Evolutionary conservation across 2,329 filamentous ascomycete species (phyloP).

Genomic region (Pseudomassariella vexata): DNA sequence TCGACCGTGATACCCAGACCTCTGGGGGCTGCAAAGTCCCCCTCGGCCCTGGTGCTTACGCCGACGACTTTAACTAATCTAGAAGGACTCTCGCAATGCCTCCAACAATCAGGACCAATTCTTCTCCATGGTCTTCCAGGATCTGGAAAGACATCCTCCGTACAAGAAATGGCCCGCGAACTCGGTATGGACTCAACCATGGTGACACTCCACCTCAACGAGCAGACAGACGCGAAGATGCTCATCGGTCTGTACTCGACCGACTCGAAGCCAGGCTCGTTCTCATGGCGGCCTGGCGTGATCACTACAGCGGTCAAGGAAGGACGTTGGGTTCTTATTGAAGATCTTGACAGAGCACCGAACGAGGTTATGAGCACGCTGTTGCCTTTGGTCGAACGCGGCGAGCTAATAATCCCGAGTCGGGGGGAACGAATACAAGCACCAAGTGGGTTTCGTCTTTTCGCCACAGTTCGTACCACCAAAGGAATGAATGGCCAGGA

Average conservation of each 20-base stretch:
- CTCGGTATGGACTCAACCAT: constrained; percentile 76
- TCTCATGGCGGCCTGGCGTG: constrained; percentile 87
- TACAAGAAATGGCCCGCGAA: constrained; percentile 74
- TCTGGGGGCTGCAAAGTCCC: constrained; percentile 38
- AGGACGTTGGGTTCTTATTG: constrained; percentile 93
- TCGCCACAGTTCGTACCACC: constrained; percentile 82
- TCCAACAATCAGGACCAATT: constrained; percentile 66
- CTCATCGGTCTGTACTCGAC: constrained; percentile 92
- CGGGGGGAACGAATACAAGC: constrained; percentile 82
- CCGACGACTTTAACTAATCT: constrained; percentile 69
- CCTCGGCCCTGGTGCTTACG: constrained; percentile 60
- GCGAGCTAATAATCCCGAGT: constrained; percentile 85
- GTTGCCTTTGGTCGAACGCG: constrained; percentile 83
- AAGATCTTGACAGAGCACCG: constrained; percentile 91
- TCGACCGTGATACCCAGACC: constrained; percentile 61
- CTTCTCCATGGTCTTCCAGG: constrained; percentile 79
- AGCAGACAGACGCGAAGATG: constrained; percentile 97
- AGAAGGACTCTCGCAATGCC: constrained; percentile 57
- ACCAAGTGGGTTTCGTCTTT: constrained; percentile 78
- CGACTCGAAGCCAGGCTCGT: constrained; percentile 79
- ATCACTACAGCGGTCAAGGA: constrained; percentile 90
- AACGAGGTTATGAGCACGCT: constrained; percentile 93
- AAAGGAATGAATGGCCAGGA: constrained; percentile 61
- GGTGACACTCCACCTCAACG: constrained; percentile 93
- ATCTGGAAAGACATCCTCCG: constrained; percentile 82